Conservation (phyloP, 768 basidiomycete species). For the Trametes cingulata region DNA sequence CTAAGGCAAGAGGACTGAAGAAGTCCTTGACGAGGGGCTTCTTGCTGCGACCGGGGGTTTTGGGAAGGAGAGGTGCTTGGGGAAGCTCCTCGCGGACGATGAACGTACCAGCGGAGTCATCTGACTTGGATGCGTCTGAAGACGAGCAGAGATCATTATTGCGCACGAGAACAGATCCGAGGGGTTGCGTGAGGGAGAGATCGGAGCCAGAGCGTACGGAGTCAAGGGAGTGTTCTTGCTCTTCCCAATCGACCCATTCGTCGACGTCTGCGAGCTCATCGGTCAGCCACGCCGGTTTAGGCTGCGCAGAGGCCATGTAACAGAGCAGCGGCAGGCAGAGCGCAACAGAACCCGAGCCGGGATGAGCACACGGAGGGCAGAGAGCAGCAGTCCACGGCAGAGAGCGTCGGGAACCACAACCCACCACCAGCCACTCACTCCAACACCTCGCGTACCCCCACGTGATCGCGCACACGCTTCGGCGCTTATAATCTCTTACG, state of each 20-base stretch:
- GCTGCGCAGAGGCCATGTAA: slow-evolving; percentile 6
- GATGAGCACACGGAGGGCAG: neutral
- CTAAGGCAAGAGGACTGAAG: slow-evolving; percentile 85
- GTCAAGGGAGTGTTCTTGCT: slow-evolving; percentile 40
- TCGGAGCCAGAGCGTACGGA: slow-evolving; percentile 28
- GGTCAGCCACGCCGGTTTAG: slow-evolving; percentile 77
- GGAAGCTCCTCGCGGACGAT: slow-evolving; percentile 70
- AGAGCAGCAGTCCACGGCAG: neutral
- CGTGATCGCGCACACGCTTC: neutral
- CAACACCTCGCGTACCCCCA: neutral
- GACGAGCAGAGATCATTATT: slow-evolving; percentile 32
- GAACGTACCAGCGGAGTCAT: slow-evolving; percentile 62
- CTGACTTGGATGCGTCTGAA: slow-evolving; percentile 32
- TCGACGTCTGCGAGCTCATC: slow-evolving; percentile 75
- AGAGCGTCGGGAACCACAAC: too few relatives aligned
- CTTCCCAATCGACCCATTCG: slow-evolving; percentile 80
- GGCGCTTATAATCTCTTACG: neutral
- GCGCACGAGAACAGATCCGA: slow-evolving; percentile 48
- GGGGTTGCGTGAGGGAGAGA: slow-evolving; percentile 46
- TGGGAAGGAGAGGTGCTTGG: slow-evolving; percentile 55
- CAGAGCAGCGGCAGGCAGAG: too few relatives aligned
- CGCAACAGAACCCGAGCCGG: neutral
- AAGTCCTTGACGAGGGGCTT: slow-evolving; percentile 73
- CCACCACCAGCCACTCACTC: neutral
- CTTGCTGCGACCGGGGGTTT: slow-evolving; percentile 63